Conservation (phyloP, 805 yeast genomes). For the Saccharomycopsis olivae region DNA sequence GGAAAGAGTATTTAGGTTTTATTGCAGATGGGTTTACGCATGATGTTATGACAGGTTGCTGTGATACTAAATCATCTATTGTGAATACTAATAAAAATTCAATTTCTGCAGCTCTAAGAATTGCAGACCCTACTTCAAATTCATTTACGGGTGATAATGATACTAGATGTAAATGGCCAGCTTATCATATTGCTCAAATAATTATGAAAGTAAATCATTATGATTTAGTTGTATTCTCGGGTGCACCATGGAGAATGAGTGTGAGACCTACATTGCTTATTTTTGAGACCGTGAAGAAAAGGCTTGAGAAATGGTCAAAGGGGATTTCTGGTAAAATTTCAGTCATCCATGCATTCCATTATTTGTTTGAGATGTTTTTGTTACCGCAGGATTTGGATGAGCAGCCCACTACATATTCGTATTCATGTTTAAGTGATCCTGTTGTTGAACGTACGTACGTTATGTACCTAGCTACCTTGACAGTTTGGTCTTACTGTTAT, state of each 20-base stretch:
- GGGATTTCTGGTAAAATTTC: constrained; percentile 39
- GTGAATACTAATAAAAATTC: not conserved
- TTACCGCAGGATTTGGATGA: constrained; percentile 30
- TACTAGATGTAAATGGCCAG: constrained; percentile 47
- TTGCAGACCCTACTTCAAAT: not conserved
- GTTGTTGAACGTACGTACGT: constrained; percentile 29
- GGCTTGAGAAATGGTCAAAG: constrained; percentile 44
- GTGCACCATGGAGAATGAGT: constrained; percentile 74
- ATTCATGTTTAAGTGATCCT: constrained; percentile 15
- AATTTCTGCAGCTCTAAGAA: no score
- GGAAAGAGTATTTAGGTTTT: constrained; percentile 63
- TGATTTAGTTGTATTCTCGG: constrained; percentile 70
- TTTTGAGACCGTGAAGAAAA: constrained; percentile 35
- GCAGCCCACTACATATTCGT: constrained; percentile 15
- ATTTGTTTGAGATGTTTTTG: constrained; percentile 52
- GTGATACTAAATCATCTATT: constrained; percentile 21
- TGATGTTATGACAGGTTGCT: constrained; percentile 30
- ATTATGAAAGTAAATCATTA: constrained; percentile 63
- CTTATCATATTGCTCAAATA: constrained; percentile 65
- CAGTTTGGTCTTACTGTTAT: constrained; percentile 44
- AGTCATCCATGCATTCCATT: constrained; percentile 49
- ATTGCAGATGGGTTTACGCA: constrained; percentile 65
- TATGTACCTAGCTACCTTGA: constrained; percentile 31
- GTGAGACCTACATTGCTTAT: constrained; percentile 45
- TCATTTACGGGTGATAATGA: not conserved